phyloP scores from a whole-genome alignment of 83 land plant genomes.

The Thuja plicata region DNA sequence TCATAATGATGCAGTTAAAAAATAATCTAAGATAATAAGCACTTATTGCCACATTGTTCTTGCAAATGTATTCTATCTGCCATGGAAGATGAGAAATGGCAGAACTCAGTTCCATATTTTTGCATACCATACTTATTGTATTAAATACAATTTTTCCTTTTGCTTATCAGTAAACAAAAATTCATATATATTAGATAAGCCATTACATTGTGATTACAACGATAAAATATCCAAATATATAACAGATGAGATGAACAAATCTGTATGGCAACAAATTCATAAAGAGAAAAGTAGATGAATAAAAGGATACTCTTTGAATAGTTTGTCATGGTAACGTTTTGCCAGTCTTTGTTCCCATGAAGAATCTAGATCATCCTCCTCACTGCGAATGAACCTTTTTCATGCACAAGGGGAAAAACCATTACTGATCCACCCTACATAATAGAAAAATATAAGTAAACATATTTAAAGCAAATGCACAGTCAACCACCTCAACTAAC shows the following conservation, averaged over 20 bases:
- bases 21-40: neutral
- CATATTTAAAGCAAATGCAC: neutral
- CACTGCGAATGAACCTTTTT: slow-evolving; percentile 81
- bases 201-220: neutral
- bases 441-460: neutral
- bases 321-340: slow-evolving; percentile 94
- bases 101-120: neutral
- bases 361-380: slow-evolving; percentile 80
- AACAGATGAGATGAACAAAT: slow-evolving; percentile 13
- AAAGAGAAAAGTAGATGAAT: neutral
- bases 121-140: neutral
- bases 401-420: neutral
- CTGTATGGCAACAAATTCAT: neutral
- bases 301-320: slow-evolving; percentile 93
- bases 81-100: neutral
- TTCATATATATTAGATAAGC: neutral
- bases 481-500: neutral
- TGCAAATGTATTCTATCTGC: neutral
- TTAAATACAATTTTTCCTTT: neutral
- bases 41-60: neutral
- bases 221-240: neutral
- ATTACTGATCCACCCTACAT: neutral
- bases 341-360: slow-evolving; percentile 98
- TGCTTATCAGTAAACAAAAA: neutral
- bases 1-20: neutral